phyloP scores from a whole-genome alignment of 805 yeast genomes.

The Monosporozyma servazzii region DNA sequence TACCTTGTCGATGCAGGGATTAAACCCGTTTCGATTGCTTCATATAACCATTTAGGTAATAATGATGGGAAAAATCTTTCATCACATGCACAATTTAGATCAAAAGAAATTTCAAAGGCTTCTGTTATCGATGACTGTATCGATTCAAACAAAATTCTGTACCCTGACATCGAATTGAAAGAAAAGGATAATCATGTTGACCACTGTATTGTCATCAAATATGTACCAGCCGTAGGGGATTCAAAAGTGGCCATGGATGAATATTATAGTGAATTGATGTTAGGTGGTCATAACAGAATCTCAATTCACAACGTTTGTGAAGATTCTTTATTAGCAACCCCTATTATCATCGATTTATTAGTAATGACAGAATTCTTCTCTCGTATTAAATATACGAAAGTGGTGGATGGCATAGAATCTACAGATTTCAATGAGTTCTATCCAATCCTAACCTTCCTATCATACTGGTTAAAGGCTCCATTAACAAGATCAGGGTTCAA shows the following conservation, averaged over 20 bases:
- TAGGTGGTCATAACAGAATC: conserved; percentile 94
- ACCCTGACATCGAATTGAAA: conserved; percentile 35
- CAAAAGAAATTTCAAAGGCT: conserved; percentile 88
- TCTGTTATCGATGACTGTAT: conserved; percentile 93
- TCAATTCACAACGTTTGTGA: conserved; percentile 94
- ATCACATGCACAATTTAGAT: conserved; percentile 87
- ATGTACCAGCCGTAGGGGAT: conserved; percentile 90
- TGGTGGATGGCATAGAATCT: conserved; percentile 28
- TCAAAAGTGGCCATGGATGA: conserved; percentile 98
- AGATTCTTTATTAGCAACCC: conserved; percentile 90
- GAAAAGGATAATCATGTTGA: conserved; percentile 75
- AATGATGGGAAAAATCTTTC: conserved; percentile 90
- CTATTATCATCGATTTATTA: conserved; percentile 83
- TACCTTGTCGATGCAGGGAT: conserved; percentile 96
- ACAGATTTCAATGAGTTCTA: conserved; percentile 56
- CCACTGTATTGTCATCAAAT: conserved; percentile 92
- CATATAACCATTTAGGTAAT: conserved; percentile 93
- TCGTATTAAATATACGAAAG: conserved; percentile 69
- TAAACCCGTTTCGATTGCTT: conserved; percentile 87
- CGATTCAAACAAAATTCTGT: conserved; percentile 74
- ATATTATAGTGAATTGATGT: conserved; percentile 91
- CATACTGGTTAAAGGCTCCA: conserved; percentile 97
- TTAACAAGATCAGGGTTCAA: conserved; percentile 83
- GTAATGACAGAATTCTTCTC: conserved; percentile 85
- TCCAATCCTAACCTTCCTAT: conserved; percentile 75